Base-by-base conservation (phyloP, 257 asterid genomes). In the Ilex aquifolium region DNA sequence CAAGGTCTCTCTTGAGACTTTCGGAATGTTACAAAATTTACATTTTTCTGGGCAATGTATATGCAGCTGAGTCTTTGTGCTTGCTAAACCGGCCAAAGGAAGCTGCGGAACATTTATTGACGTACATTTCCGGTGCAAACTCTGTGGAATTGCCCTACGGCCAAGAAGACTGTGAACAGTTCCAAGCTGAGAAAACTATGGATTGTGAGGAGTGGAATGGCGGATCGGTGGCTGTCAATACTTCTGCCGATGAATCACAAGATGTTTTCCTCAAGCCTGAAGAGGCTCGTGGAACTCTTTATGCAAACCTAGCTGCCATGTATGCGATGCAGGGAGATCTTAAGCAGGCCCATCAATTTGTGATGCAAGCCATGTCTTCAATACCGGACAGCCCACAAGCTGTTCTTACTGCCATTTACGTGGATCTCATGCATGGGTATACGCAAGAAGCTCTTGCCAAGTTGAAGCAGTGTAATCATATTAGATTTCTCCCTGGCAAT, bases 41-140 rank as follows among this genome's bases (percentile, higher is more conserved):
- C 61, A 5, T 73, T 11, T 91, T 82, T 61, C 61, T 88, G 48
- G 96, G 95, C 16, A 74, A 79, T 30, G 60, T 86, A 79, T 88
- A 91, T 60, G 88, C 84, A 56, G 86, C 96, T 13, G 98, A 91
- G 71, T 96, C 98, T 68, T 56, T 91, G 46, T 91, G 96, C 90
- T 55, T 78, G 66, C 82, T 91, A 32, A 84, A 83, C 73, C 82
- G 69, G 74, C 82, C 85, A 16, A 71, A 78, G 68, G 98, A 88
- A 74, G 96, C 98, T 65, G 82, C 95, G 42, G 88, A 80, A 54
- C 74, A 65, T 72, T 69, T 91, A 79, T 59, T 56, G 68, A 39
- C 15, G 17, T 82, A 81, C 65, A 61, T 84, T 15, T 76, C 92
- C 14, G 65, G 64, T 65, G 92, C 75, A 55, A 68, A 74, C 69